A percentile compares a stretch with the other conserved stretches of the same genome.
phyloP scores from a whole-genome alignment of 2,329 filamentous ascomycete species.

The Metarhizium anisopliae region DNA sequence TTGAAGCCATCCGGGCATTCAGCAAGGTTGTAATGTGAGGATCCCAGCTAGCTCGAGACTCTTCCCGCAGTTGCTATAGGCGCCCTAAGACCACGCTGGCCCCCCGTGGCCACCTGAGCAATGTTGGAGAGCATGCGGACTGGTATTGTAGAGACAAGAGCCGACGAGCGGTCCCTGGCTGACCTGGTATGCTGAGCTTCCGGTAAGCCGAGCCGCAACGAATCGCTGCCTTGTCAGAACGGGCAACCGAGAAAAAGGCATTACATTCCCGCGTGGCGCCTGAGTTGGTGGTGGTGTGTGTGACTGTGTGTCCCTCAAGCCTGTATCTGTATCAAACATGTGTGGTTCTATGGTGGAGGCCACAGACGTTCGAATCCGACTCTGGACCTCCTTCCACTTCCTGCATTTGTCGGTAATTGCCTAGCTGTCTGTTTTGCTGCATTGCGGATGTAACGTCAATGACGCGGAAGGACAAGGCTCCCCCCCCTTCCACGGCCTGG shows the following conservation, averaged over 20 bases:
- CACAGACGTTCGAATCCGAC: slow-evolving; percentile 7
- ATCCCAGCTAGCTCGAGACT: background rate
- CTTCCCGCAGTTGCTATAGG: background rate
- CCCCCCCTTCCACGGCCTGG: background rate
- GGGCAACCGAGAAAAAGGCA: background rate
- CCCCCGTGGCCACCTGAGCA: background rate
- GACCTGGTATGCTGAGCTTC: background rate
- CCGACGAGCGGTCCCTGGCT: background rate
- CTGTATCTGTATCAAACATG: slow-evolving; percentile 3
- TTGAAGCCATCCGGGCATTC: background rate
- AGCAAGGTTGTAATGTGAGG: background rate
- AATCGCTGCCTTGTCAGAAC: background rate
- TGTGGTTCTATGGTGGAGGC: slow-evolving; percentile 7
- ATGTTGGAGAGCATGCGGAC: background rate
- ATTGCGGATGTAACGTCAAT: slow-evolving; percentile 17
- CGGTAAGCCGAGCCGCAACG: background rate
- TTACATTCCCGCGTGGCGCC: slow-evolving; percentile 8
- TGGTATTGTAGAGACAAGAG: background rate
- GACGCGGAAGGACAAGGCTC: slow-evolving; percentile 12
- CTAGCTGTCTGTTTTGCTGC: slow-evolving; percentile 6
- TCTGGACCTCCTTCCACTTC: slow-evolving; percentile 4
- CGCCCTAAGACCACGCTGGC: background rate
- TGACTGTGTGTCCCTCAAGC: slow-evolving; percentile 2
- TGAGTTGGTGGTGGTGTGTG: slow-evolving; percentile 4
- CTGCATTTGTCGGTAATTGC: slow-evolving; percentile 10